Evolutionary conservation across 139 green algal species (phyloP).

Genomic region (Picochlorum sp.): DNA sequence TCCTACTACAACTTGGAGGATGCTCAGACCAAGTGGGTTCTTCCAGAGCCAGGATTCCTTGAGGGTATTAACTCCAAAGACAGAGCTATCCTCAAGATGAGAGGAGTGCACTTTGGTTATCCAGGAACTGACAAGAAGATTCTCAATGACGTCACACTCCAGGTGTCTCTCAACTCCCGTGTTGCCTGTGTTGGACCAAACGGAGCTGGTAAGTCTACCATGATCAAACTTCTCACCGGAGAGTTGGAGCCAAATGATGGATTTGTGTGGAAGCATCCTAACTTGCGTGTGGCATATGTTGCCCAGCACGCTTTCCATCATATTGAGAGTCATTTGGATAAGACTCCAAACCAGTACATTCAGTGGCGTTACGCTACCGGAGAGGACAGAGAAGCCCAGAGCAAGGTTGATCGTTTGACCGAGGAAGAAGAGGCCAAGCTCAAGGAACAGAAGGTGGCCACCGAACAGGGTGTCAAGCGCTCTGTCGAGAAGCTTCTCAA

Average conservation of each 20-base stretch:
- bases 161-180: slow-evolving; percentile 64
- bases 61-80: slow-evolving; percentile 93
- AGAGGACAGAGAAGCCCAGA: slow-evolving; percentile 80
- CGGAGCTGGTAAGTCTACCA: slow-evolving; percentile 86
- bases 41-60: slow-evolving; percentile 84
- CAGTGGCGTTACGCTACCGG: slow-evolving; percentile 83
- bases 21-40: slow-evolving; percentile 57
- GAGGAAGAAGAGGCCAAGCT: slow-evolving; percentile 86
- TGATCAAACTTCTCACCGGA: slow-evolving; percentile 82
- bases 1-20: slow-evolving; percentile 74
- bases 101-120: slow-evolving; percentile 73
- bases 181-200: slow-evolving; percentile 77
- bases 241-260: slow-evolving; percentile 67
- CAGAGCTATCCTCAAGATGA: slow-evolving; percentile 89
- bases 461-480: slow-evolving; percentile 34
- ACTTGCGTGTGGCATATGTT: slow-evolving; percentile 90
- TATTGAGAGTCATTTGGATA: slow-evolving; percentile 54
- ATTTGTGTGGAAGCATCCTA: slow-evolving; percentile 82
- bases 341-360: slow-evolving; percentile 73
- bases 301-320: slow-evolving; percentile 95
- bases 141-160: slow-evolving; percentile 60
- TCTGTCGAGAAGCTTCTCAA: slow-evolving; percentile 58
- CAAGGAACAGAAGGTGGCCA: slow-evolving; percentile 44
- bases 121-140: slow-evolving; percentile 53
- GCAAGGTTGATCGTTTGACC: slow-evolving; percentile 56